Conservation (phyloP, 345 rosid genomes). For the Lumnitzera racemosa region DNA sequence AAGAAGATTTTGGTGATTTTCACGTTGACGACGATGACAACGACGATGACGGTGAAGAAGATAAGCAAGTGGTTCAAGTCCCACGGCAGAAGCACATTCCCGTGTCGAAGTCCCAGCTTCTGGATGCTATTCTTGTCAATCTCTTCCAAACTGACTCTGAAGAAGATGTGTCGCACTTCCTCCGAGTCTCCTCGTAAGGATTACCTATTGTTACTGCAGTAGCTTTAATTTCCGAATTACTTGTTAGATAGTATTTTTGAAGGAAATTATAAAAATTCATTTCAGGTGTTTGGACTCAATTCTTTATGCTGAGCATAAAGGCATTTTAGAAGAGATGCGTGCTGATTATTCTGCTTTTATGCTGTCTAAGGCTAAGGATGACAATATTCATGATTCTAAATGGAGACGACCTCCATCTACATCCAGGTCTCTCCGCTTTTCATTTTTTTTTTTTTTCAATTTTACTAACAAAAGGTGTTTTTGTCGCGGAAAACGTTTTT, state of each 20-base stretch:
- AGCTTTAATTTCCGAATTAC: too few species aligned
- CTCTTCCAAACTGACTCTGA: constrained; percentile 31
- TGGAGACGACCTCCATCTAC: too few species aligned
- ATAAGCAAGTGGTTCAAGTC: constrained; percentile 34
- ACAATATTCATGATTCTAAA: neutral
- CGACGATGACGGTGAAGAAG: neutral
- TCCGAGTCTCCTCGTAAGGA: constrained; percentile 63
- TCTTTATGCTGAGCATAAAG: constrained; percentile 85
- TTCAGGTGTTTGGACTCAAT: constrained; percentile 74
- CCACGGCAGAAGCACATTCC: constrained; percentile 69
- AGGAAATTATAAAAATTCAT: neutral
- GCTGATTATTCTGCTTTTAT: constrained; percentile 38
- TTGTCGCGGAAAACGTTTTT: too few species aligned
- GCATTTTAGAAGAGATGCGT: constrained; percentile 72
- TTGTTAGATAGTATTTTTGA: too few species aligned
- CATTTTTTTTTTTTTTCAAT: too few species aligned
- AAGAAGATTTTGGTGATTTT: too few species aligned
- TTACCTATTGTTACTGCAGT: neutral
- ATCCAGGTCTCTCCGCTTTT: too few species aligned
- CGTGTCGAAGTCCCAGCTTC: constrained; percentile 65
- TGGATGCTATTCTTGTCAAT: constrained; percentile 44
- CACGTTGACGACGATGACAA: neutral
- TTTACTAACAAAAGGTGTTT: too few species aligned
- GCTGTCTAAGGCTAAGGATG: constrained; percentile 1
- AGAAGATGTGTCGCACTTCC: constrained; percentile 46